Conservation (phyloP, 257 asterid species). For the Hygrophila difformis region DNA sequence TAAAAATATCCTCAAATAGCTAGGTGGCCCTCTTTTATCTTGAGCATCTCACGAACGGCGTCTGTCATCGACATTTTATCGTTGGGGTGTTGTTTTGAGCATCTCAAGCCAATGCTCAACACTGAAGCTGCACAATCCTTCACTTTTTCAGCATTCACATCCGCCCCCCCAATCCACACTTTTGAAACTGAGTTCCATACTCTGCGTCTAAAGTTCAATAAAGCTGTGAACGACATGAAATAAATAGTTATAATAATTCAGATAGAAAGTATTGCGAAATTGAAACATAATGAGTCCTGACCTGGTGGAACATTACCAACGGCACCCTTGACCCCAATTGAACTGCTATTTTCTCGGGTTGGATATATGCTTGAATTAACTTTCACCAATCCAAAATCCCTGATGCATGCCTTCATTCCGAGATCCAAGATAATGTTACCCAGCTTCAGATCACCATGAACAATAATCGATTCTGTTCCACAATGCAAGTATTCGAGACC, state of each 20-base stretch:
- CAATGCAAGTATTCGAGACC: constrained; percentile 23
- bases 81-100: constrained; percentile 16
- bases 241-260: no score
- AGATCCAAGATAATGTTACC: constrained; percentile 18
- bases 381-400: constrained; percentile 34
- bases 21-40: constrained; percentile 8
- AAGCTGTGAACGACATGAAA: no score
- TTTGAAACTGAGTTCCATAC: no score
- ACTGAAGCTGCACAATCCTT: constrained; percentile 12
- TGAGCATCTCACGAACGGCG: constrained; percentile 15
- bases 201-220: no score
- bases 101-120: constrained; percentile 17
- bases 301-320: constrained; percentile 31
- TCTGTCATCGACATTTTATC: constrained; percentile 23
- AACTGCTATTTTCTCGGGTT: not conserved
- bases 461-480: constrained; percentile 15
- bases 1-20: no score
- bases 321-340: constrained; percentile 21
- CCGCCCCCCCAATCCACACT: not conserved
- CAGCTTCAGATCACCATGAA: constrained; percentile 16
- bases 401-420: constrained; percentile 23
- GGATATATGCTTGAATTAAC: constrained; percentile 15
- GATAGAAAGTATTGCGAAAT: no score
- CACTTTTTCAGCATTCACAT: no score
- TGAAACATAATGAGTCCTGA: not conserved